Base-by-base conservation (phyloP, 1,139 yeast genomes). In the Saccharomycopsis crataegensis region DNA sequence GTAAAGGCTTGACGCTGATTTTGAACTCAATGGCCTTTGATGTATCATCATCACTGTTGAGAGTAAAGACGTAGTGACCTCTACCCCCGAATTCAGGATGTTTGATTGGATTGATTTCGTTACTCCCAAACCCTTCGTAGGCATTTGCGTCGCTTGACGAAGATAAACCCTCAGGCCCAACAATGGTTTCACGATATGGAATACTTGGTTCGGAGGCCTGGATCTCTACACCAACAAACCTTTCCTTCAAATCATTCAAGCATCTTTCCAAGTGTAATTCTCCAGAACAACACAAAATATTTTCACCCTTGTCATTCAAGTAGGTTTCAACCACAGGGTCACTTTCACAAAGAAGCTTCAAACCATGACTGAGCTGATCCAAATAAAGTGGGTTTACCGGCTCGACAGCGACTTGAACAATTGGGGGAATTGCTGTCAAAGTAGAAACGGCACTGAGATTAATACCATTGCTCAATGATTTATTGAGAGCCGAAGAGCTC, bases 311-410 rank as follows among this genome's bases (percentile, higher is more conserved):
- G 60, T 88, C 96, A 62, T 87, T 93, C 46, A 87, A 74, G 62
- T 80, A 85, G 61, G 91, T 86, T 63, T 88, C 90, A 41, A 90
- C 91, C 62, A 96, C 93, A 1, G 98, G 96, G 67, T 91, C 98
- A 0, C 98, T 93, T 60, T 83, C 84, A 55, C 93, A 83, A 48
- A 94, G 74, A 56, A 89, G 71, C 58, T 80, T 83, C 56, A 94
- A 74, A 0, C 99, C 99, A 43, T 76, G 74, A 55, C 85, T 96
- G 48, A 94, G 74, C 61, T 79, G 80, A 37, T 80, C 83, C 71
- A 91, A 78, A 61, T 89, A 83, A 52, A 85, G 76, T 6, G 96
- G 96, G 62, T 89, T 86, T 4, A 80, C 84, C 1, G 99, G 97
- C 64, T 94, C 99, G 11, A 94, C 76, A 0, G 99, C 98, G 42